Conservation (phyloP, 179 eudicot species). For the Vitellaria paradoxa region DNA sequence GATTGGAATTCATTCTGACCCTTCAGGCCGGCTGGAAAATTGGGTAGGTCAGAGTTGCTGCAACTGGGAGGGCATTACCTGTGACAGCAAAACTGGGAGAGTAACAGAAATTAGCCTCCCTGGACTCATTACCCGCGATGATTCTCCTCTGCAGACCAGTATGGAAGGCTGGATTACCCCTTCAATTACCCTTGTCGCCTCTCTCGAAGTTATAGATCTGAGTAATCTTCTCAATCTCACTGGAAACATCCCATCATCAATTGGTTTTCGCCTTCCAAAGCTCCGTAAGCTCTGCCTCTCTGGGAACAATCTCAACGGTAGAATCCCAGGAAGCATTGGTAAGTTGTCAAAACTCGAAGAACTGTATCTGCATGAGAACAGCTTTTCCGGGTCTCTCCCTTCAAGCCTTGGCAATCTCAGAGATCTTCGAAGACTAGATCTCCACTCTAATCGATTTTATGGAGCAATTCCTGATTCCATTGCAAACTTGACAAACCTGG, state of each 20-base stretch:
- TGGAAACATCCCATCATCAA: slow-evolving; percentile 35
- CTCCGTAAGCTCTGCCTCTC: slow-evolving; percentile 39
- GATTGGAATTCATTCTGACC: slow-evolving; percentile 34
- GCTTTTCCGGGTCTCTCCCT: slow-evolving; percentile 35
- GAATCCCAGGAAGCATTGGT: slow-evolving; percentile 42
- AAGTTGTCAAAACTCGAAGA: slow-evolving; percentile 45
- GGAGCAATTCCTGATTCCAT: slow-evolving; percentile 50
- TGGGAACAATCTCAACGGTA: slow-evolving; percentile 37
- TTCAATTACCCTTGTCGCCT: slow-evolving; percentile 38
- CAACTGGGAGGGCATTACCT: slow-evolving; percentile 44
- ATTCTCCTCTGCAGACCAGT: slow-evolving; percentile 27
- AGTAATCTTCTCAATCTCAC: slow-evolving; percentile 37
- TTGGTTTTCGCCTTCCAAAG: slow-evolving; percentile 36
- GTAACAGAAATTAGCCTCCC: slow-evolving; percentile 49
- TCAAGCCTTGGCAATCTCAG: slow-evolving; percentile 26
- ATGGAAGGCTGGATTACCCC: slow-evolving; percentile 46
- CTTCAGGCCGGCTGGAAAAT: slow-evolving; percentile 33
- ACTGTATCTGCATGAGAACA: slow-evolving; percentile 38
- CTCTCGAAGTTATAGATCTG: slow-evolving; percentile 49
- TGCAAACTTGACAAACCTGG: slow-evolving; percentile 29
- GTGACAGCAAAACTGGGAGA: slow-evolving; percentile 40
- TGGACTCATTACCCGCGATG: slow-evolving; percentile 34
- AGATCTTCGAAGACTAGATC: slow-evolving; percentile 27
- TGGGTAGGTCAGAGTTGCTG: slow-evolving; percentile 52
- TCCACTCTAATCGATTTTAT: slow-evolving; percentile 37